These are phyloP conservation scores for Boletus subcaerulescens DNA, from an alignment of 768 basidiomycete species.

Conservation along the genomic window DNA sequence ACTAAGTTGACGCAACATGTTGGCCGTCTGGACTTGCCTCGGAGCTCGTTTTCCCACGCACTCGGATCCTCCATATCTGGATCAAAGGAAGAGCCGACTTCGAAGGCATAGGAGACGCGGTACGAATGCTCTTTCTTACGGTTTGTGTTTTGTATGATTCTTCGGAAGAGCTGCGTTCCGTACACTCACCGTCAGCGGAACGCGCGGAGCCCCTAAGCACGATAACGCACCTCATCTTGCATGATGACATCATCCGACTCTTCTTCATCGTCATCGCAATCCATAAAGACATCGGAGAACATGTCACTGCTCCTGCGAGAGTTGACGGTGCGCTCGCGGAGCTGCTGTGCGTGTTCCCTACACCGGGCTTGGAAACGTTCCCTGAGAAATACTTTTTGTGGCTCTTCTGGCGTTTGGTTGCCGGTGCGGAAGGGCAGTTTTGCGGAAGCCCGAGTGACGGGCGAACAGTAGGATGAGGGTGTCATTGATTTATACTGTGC, in stretches of 20 bases:
- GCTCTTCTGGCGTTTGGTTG: slow-evolving; percentile 35
- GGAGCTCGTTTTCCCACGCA: slow-evolving; percentile 58
- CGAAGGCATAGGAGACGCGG: slow-evolving; percentile 58
- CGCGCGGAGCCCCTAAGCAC: background rate
- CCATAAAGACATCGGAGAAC: slow-evolving; percentile 45
- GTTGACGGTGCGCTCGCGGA: slow-evolving; percentile 46
- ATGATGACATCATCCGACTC: slow-evolving; percentile 59
- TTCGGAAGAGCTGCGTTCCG: slow-evolving; percentile 54
- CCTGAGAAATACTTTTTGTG: slow-evolving; percentile 54
- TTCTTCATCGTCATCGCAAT: slow-evolving; percentile 53
- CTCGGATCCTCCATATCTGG: slow-evolving; percentile 64
- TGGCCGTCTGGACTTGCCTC: slow-evolving; percentile 36
- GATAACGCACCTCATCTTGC: slow-evolving; percentile 52
- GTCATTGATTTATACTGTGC: slow-evolving; percentile 50
- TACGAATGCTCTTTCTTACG: slow-evolving; percentile 52
- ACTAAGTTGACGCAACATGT: background rate
- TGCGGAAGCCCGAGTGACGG: slow-evolving; percentile 6
- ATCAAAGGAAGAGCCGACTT: slow-evolving; percentile 76
- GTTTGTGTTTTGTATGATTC: slow-evolving; percentile 57
- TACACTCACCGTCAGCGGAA: slow-evolving; percentile 6
- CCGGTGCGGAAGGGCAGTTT: slow-evolving; percentile 15
- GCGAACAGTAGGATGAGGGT: slow-evolving; percentile 23
- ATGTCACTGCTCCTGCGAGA: slow-evolving; percentile 46
- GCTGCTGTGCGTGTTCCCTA: slow-evolving; percentile 56
- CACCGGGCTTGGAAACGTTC: slow-evolving; percentile 62